phyloP scores from a whole-genome alignment of 768 basidiomycete species.

The Dictyophora rubrovolvata region DNA sequence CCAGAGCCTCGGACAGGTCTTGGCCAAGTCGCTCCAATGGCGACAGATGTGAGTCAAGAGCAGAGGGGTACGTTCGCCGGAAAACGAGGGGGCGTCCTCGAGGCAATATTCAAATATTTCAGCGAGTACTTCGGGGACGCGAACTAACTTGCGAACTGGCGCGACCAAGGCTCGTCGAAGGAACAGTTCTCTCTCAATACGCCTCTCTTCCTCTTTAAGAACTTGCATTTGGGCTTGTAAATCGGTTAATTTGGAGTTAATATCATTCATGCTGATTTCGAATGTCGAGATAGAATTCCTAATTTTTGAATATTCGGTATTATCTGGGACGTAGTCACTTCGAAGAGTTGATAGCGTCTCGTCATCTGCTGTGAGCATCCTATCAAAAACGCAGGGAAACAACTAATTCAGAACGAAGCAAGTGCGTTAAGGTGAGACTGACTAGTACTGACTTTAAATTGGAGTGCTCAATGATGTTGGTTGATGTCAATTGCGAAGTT shows the following conservation, averaged over 20 bases:
- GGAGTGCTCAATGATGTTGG: too few relatives aligned
- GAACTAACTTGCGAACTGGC: neutral
- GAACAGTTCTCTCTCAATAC: neutral
- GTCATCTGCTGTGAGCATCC: neutral
- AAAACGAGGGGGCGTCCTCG: neutral
- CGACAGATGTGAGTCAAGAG: neutral
- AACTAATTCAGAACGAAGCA: too few relatives aligned
- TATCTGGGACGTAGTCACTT: neutral
- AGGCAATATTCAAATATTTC: neutral
- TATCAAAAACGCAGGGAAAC: too few relatives aligned
- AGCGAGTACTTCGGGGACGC: neutral
- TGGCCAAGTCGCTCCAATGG: neutral
- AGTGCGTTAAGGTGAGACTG: too few relatives aligned
- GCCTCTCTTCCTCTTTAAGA: neutral
- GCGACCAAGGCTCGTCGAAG: neutral
- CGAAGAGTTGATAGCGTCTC: neutral
- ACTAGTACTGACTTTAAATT: too few relatives aligned
- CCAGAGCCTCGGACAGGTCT: neutral
- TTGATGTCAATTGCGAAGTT: too few relatives aligned
- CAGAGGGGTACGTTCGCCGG: neutral
- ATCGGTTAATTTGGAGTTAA: neutral
- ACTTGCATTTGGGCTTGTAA: neutral
- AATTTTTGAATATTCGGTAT: neutral
- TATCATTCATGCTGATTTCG: neutral
- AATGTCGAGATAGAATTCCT: neutral